phyloP scores from a whole-genome alignment of 768 basidiomycete species.

The Royoungia palumana region DNA sequence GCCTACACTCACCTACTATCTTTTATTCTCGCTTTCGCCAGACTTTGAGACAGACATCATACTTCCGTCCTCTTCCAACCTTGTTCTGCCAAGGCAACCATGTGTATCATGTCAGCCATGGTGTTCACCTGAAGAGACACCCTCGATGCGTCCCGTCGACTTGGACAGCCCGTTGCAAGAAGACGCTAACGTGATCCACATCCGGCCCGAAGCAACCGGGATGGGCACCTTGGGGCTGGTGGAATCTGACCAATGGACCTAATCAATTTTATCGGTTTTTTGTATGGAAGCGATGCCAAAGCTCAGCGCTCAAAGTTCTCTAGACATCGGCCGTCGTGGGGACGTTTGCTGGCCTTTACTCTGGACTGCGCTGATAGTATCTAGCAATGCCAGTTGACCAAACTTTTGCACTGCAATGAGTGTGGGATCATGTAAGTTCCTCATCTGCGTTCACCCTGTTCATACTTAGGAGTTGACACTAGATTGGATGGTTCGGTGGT shows the following conservation, averaged over 20 bases:
- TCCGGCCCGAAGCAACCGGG: no score
- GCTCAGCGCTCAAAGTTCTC: slow-evolving; percentile 24
- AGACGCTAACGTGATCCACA: no score
- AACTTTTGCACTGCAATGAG: slow-evolving; percentile 34
- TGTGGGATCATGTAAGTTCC: slow-evolving; percentile 30
- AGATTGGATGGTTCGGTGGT: slow-evolving; percentile 36
- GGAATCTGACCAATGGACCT: background rate
- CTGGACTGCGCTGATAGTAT: background rate
- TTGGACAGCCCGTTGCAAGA: no score
- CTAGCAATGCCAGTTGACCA: slow-evolving; percentile 30
- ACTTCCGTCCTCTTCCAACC: no score
- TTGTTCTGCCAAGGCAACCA: no score
- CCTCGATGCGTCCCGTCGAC: no score
- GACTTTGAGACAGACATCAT: no score
- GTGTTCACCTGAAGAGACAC: no score
- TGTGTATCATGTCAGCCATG: no score
- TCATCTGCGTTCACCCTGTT: background rate
- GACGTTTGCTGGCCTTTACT: background rate
- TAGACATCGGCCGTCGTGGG: slow-evolving; percentile 38
- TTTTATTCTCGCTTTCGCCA: no score
- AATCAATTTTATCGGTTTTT: slow-evolving; percentile 26
- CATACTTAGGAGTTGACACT: background rate
- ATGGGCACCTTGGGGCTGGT: no score
- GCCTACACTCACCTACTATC: no score
- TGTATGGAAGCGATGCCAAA: slow-evolving; percentile 30